Conservation (phyloP, 2,329 filamentous ascomycete species). For the Endothia cerciana region DNA sequence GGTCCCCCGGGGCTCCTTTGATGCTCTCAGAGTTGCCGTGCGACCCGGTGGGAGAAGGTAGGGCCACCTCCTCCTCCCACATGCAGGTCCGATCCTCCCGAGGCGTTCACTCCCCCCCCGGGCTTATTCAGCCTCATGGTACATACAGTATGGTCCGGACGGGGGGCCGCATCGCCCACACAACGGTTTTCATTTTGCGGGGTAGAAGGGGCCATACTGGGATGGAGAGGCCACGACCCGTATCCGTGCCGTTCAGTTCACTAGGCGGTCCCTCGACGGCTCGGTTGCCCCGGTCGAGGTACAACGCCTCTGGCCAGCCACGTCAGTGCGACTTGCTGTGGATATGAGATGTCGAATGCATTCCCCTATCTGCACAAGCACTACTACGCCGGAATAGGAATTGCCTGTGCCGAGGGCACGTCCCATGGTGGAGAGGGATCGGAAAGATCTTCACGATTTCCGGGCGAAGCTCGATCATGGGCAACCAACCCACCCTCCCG, state of each 20-base stretch:
- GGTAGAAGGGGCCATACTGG: too few relatives aligned
- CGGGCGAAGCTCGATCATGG: background rate
- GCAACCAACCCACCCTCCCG: too few relatives aligned
- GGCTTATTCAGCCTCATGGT: conserved; percentile 8
- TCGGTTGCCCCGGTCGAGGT: background rate
- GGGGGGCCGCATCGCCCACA: background rate
- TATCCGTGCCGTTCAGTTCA: background rate
- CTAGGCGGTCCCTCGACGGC: background rate
- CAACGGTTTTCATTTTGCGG: background rate
- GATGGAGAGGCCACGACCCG: background rate
- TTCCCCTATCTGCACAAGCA: background rate
- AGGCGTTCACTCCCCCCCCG: background rate
- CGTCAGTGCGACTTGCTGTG: background rate
- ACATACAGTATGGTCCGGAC: background rate
- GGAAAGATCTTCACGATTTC: background rate
- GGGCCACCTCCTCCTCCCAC: too few relatives aligned
- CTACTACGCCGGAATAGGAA: background rate
- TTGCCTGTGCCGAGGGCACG: background rate
- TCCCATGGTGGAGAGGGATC: background rate
- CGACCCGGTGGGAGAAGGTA: too few relatives aligned
- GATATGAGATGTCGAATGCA: background rate
- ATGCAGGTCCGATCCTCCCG: background rate
- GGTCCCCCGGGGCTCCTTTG: background rate
- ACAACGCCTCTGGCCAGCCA: background rate
- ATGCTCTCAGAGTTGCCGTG: background rate